Base-by-base conservation (phyloP, 352 stramenopile genomes). In the Globisporangium splendens region DNA sequence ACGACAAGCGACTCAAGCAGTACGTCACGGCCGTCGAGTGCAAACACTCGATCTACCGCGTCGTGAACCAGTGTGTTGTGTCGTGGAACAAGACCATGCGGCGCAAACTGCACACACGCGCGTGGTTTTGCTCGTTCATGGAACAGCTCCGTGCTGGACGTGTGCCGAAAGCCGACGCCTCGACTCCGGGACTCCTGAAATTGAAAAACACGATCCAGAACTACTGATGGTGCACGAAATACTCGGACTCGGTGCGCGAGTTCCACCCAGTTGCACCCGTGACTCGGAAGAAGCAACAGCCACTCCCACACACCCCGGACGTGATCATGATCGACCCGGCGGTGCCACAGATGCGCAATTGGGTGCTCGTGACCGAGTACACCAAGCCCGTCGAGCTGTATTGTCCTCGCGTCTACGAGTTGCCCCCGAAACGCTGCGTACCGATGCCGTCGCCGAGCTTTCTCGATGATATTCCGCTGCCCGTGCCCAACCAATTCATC, bases 21-120 rank as follows among this genome's bases (percentile, higher is more conserved):
- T 98, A 98, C 63, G 75, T 95, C 28, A 94, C 90, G 0, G 73
- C 96, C 0, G 68, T 94, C 17, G 89, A 98, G 62, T 88, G 88
- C 54, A 78, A 77, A 13, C 94, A 98, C 59, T 89, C 90, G 15
- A 96, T 98, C 46, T 98, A 98, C 68, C 83, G 93, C 14, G 65
- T 76, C 1, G 56, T 89, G 3, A 65, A 85, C 1, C 65, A 86
- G 6, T 66, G 91, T 10, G 51, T 61, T 11, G 63, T 59, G 4
- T n/a, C 60, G 3, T 94, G 85, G 70, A 98, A 96, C 76, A 96
- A 95, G 60, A 96, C 81, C 8, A 86, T 93, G 65, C 70, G 89
- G 1, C 77, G 91, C 15, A 92, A 94, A 48, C 60, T 96, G 10
- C 87, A 97, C 63, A 85, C 83, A 2, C 73, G 78, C 21, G 71